Evolutionary conservation across 352 stramenopile genomes (phyloP), one percentile per base, ranked within the genome.

Genomic region (Lagenidium sp.): DNA sequence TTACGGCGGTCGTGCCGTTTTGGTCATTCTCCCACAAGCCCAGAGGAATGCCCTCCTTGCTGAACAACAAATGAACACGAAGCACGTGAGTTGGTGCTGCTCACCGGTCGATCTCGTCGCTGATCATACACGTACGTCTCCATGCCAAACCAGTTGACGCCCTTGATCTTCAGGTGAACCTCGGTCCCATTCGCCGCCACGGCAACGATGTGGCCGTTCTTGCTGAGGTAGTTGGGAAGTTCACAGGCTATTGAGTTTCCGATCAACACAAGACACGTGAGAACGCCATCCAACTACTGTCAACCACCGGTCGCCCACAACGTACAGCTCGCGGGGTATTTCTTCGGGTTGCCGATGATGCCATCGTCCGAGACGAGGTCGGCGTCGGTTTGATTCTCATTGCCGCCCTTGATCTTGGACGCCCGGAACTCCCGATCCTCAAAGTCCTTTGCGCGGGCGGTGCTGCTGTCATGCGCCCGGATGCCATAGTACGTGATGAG

Each of bases 61-160:
- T 70, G 34, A 2, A 4, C 11, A 20, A 4, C 8, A n/a, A 13
- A 28, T 25, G 10, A 1, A 31, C 3, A 35, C 4, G 4, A 35
- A 7, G 25, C 1, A 41, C n/a, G n/a, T 8, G 19, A 42, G 6
- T 5, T 24, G 6, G 6, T 16, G 34, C 11, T 6, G 21, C 7
- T 39, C 34, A 8, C 7, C 34, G 6, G 6, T 39, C 8, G 11
- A 24, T 28, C 36, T 29, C n/a, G 23, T 18, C 4, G 48, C 13
- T 13, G 6, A 46, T 8, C 13, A 49, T 3, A 46, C 19, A 47
- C 71, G 44, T 65, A 76, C 34, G 56, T 65, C 41, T 74, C 59
- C 63, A 74, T 74, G 41, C 62, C 67, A 37, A 74, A 80, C 67
- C 67, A 80, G 43, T 80, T 80, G 44, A 77, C 59, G 19, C 67